Percentiles rank a stretch among this genome's conserved stretches.
phyloP scores from a whole-genome alignment of 2,329 filamentous ascomycete genomes.

The Clonostachys sp. region DNA sequence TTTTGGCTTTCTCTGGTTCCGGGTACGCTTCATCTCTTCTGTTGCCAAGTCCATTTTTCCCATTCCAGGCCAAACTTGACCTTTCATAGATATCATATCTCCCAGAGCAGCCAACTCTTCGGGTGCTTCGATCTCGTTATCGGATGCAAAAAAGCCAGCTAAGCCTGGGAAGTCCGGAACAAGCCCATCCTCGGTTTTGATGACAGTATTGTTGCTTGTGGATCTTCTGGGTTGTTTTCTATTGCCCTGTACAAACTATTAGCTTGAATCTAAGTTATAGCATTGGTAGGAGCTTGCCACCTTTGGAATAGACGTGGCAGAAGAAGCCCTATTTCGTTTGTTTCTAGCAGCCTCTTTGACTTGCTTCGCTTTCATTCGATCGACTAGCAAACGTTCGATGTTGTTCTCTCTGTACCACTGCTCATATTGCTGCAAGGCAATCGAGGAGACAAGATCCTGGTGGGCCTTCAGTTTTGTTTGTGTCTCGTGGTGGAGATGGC shows the following conservation, averaged over 20 bases:
- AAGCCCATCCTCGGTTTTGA: slow-evolving; percentile 21
- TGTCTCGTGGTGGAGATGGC: slow-evolving; percentile 82
- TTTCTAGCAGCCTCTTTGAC: slow-evolving; percentile 55
- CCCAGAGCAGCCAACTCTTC: slow-evolving; percentile 15
- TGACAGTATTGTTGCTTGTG: slow-evolving; percentile 5
- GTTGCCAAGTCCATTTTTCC: slow-evolving; percentile 77
- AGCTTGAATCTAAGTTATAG: too few species aligned
- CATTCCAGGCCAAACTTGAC: slow-evolving; percentile 74
- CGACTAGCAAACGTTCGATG: slow-evolving; percentile 69
- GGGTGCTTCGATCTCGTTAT: slow-evolving; percentile 16
- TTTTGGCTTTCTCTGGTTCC: slow-evolving; percentile 75
- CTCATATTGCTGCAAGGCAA: slow-evolving; percentile 64
- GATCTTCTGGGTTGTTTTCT: slow-evolving; percentile 18
- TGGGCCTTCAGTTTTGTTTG: slow-evolving; percentile 71
- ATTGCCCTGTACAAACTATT: too few species aligned
- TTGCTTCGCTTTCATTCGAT: slow-evolving; percentile 74
- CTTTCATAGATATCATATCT: slow-evolving; percentile 53
- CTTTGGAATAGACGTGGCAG: slow-evolving; percentile 11
- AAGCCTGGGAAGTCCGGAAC: slow-evolving; percentile 17
- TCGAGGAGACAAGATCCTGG: slow-evolving; percentile 59
- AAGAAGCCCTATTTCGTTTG: slow-evolving; percentile 28
- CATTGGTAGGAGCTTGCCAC: slow-evolving; percentile 3
- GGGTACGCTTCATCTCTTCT: slow-evolving; percentile 65
- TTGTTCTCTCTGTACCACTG: slow-evolving; percentile 71
- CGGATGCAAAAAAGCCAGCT: slow-evolving; percentile 16